Evolutionary conservation across 805 yeast species (phyloP).

Genomic region (Pichia scutulata): DNA sequence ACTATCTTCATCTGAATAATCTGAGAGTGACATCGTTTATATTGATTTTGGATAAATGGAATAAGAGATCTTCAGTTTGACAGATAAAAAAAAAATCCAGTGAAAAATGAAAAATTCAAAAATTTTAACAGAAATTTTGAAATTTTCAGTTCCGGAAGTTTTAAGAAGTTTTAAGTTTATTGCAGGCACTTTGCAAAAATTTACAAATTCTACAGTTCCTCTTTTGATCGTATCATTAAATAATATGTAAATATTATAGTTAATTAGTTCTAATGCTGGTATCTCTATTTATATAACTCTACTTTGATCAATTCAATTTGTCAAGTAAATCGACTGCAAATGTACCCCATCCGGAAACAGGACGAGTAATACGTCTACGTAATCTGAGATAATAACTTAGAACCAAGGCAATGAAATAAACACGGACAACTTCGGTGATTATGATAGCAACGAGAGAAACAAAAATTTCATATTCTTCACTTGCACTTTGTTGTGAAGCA

Average conservation of each 20-base stretch:
- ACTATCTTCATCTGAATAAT: constrained; percentile 7
- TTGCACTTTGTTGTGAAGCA: constrained; percentile 50
- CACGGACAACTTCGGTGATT: constrained; percentile 38
- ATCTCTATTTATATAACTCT: not conserved
- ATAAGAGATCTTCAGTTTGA: too few species aligned
- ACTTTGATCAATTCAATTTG: not conserved
- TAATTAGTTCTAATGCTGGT: not conserved
- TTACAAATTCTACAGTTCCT: too few species aligned
- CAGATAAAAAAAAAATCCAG: not conserved
- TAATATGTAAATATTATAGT: too few species aligned
- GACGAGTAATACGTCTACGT: constrained; percentile 7
- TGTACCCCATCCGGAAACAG: constrained; percentile 2
- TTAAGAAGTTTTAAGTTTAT: too few species aligned
- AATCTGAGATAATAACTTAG: constrained; percentile 20
- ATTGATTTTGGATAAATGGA: not conserved
- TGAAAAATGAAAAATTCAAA: too few species aligned
- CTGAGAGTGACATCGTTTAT: constrained; percentile 3
- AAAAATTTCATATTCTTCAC: constrained; percentile 49
- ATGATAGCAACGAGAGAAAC: constrained; percentile 47
- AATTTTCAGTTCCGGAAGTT: too few species aligned
- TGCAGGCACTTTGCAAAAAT: too few species aligned
- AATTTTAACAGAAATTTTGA: too few species aligned
- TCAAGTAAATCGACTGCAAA: constrained; percentile 3
- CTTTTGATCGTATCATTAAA: too few species aligned
- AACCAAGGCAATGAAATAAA: constrained; percentile 54